These are phyloP conservation scores for Pseudopithomyces maydicus DNA, from an alignment of 2,329 filamentous ascomycete genomes.

Conservation along the genomic window DNA sequence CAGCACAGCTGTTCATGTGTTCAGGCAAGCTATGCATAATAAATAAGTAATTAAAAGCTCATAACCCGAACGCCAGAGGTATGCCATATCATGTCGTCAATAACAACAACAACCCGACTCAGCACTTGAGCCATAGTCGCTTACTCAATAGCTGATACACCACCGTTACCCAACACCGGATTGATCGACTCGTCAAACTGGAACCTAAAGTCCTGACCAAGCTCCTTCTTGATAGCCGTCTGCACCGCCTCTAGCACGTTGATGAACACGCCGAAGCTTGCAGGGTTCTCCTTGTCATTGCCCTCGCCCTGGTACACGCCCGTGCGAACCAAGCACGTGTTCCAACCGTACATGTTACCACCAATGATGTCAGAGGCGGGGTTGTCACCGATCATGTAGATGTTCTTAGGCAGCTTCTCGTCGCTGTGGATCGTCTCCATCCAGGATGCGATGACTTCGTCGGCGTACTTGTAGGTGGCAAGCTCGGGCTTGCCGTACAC, in stretches of 20 bases:
- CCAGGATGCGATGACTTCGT: constrained; percentile 73
- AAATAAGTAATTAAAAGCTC: background rate
- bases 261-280: constrained; percentile 75
- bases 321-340: constrained; percentile 77
- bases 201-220: constrained; percentile 76
- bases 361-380: constrained; percentile 75
- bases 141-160: constrained; percentile 62
- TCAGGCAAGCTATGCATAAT: constrained; percentile 12
- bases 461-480: constrained; percentile 79
- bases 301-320: constrained; percentile 79
- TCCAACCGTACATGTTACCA: constrained; percentile 83
- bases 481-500: constrained; percentile 77
- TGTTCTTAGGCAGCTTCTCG: constrained; percentile 68
- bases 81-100: constrained; percentile 1
- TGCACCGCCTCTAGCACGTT: constrained; percentile 75
- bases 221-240: constrained; percentile 69
- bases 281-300: constrained; percentile 77
- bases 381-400: constrained; percentile 81
- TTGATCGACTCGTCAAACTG: constrained; percentile 74
- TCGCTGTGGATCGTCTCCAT: constrained; percentile 78
- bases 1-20: background rate
- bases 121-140: constrained; percentile 3
- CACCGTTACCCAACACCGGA: constrained; percentile 63
- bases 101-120: background rate
- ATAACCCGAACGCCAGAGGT: background rate